Base-by-base conservation (phyloP, 495 filamentous ascomycete species). In the Daldinia caldariorum region DNA sequence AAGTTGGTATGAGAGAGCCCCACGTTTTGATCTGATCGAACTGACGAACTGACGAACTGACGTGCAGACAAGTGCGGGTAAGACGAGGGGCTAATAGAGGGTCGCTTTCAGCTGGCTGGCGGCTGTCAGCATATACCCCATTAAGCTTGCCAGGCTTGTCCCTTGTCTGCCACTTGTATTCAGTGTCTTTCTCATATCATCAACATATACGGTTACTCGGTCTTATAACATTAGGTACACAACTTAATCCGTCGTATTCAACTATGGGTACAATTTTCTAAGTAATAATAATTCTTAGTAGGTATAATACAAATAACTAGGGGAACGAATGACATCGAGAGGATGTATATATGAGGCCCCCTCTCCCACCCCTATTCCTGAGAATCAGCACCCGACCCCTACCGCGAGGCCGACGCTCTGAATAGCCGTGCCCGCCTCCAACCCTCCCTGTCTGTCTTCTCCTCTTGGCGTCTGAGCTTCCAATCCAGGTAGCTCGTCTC, bases 351-450 rank as follows among this genome's bases (percentile, higher is more conserved):
- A 22, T 18, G n/a, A n/a, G n/a, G n/a, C n/a, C n/a, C n/a, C n/a
- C n/a, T n/a, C n/a, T n/a, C n/a, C n/a, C n/a, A 53, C 50, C 50
- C 50, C 50, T 53, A 53, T 53, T 53, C 31, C 10, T 37, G 31
- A 37, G 53, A 18, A 20, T 26, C 18, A 22, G 47, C 7, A 8
- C 34, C 20, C 1, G 31, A 37, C 16, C 29, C 14, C 34, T 45
- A 57, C 22, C 43, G 29, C 12, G 61, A 63, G 51, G 70, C 73
- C 6, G 70, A 73, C n/a, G 75, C 66, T 16, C 51, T 67, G 14
- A 77, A 77, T 20, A 74, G 38, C 49, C 41, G 59, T 12, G 72
- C 61, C 7, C 72, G 69, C 34, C 66, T 74, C 74, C 74, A 77
- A 14, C 71, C 70, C 8, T 76, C 73, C 13, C 63, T 67, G 4